These are phyloP conservation scores for Fusarium penzigii DNA, from an alignment of 2,329 filamentous ascomycete genomes.

Conservation along the genomic window DNA sequence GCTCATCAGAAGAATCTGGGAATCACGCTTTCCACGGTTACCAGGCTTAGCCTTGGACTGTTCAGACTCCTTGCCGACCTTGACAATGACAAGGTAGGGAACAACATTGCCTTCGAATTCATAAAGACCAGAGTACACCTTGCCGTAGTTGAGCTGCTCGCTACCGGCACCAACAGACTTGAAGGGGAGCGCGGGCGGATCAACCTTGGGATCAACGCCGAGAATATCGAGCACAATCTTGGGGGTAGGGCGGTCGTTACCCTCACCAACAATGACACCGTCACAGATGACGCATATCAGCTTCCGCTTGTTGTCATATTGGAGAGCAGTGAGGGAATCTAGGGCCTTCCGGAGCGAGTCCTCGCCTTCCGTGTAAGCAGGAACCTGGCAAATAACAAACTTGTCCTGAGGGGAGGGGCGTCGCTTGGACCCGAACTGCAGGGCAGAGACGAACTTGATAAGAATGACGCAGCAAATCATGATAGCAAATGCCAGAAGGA, in stretches of 20 bases:
- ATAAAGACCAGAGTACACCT: slow-evolving; percentile 97
- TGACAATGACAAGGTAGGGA: slow-evolving; percentile 92
- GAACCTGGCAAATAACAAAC: slow-evolving; percentile 97
- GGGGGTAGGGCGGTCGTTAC: slow-evolving; percentile 94
- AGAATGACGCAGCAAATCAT: slow-evolving; percentile 78
- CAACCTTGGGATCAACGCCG: slow-evolving; percentile 93
- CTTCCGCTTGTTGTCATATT: slow-evolving; percentile 98
- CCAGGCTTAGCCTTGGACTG: slow-evolving; percentile 88
- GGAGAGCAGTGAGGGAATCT: slow-evolving; percentile 88
- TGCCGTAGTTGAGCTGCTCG: slow-evolving; percentile 96
- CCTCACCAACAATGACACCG: slow-evolving; percentile 92
- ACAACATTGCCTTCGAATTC: slow-evolving; percentile 98
- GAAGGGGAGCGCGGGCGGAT: slow-evolving; percentile 91
- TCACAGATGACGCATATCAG: slow-evolving; percentile 96
- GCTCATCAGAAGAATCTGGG: slow-evolving; percentile 91
- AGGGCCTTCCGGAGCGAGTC: slow-evolving; percentile 90
- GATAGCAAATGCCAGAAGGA: slow-evolving; percentile 84
- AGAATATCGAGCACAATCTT: slow-evolving; percentile 98
- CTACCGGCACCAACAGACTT: slow-evolving; percentile 86
- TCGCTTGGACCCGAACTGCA: slow-evolving; percentile 91
- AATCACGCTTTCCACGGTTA: slow-evolving; percentile 98
- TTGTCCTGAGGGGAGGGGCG: slow-evolving; percentile 92
- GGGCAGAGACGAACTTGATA: slow-evolving; percentile 87
- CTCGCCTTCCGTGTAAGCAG: slow-evolving; percentile 97
- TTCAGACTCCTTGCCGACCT: slow-evolving; percentile 96